A percentile compares a stretch with the other conserved stretches of the same genome.
phyloP scores from a whole-genome alignment of 108 stramenopile genomes.

The Nitzschia sp. region DNA sequence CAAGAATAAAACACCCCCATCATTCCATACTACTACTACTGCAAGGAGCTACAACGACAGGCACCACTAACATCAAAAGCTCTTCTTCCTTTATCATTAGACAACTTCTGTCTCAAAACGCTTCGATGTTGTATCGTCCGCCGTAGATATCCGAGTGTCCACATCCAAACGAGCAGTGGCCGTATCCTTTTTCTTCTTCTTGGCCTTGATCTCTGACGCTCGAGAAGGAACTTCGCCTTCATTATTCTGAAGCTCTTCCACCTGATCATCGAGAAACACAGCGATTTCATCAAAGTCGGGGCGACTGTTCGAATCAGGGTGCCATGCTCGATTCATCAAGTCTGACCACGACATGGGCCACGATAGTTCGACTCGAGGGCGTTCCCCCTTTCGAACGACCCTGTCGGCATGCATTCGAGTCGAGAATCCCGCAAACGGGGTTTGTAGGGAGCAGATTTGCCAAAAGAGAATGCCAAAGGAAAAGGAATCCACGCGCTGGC shows the following conservation, averaged over 20 bases:
- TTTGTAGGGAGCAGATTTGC: constrained; percentile 82
- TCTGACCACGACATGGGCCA: constrained; percentile 82
- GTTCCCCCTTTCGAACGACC: constrained; percentile 68
- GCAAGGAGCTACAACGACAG: too few species aligned
- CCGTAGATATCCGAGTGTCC: constrained; percentile 61
- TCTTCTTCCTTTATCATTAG: too few species aligned
- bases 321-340: constrained; percentile 77
- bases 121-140: constrained; percentile 6
- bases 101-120: constrained; percentile 28
- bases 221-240: constrained; percentile 55
- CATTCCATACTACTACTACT: too few species aligned
- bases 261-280: constrained; percentile 54
- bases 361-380: constrained; percentile 68
- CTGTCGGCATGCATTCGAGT: constrained; percentile 75
- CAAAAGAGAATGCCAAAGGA: constrained; percentile 86
- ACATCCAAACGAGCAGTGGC: constrained; percentile 57
- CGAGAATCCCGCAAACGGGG: constrained; percentile 73
- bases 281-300: constrained; percentile 76
- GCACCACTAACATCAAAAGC: too few species aligned
- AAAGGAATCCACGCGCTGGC: constrained; percentile 76
- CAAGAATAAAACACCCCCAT: too few species aligned
- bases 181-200: constrained; percentile 59
- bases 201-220: constrained; percentile 68
- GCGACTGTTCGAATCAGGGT: constrained; percentile 44
- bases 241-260: constrained; percentile 49